Evolutionary conservation across 2,329 filamentous ascomycete genomes (phyloP), one percentile per base, ranked within the genome.

Genomic region (Hymenotorrendiella dingleyae): DNA sequence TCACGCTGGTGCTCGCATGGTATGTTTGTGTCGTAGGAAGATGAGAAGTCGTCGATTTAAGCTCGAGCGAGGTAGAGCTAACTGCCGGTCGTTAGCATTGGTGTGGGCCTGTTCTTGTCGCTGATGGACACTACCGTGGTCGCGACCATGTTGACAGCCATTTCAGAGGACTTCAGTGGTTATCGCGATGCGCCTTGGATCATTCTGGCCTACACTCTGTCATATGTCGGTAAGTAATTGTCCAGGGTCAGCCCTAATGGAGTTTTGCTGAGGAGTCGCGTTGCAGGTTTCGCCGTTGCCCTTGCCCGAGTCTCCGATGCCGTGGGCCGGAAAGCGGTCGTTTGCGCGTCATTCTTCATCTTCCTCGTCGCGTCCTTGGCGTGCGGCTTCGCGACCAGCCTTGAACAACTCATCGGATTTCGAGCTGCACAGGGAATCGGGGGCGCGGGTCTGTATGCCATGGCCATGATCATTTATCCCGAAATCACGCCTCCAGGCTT

Each of bases 341-440:
- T 38, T 1, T 28, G 12, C 24, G 9, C 19, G 10, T 10, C 40
- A 8, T 42, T 36, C 17, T 17, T 36, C 23, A 36, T 42, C 17
- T 42, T 42, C 20, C n/a, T 21, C 2, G 11, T 17, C n/a, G 21
- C 24, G 4, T 42, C 40, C 3, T 12, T 42, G 7, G 40, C 21
- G 11, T 29, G 40, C 26, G 40, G 40, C 17, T 29, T 42, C 3
- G 32, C 40, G 12, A n/a, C 9, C 11, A 29, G 10, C n/a, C 23
- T 42, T n/a, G 11, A 22, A 24, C 40, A 42, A n/a, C 26, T 42
- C 2, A 42, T 42, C 17, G 26, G 6, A 14, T 42, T 36, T 23
- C 17, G 40, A 32, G 19, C 33, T 9, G 6, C 32, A 7, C 40
- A 36, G 14, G 40, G 40, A 16, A 36, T 36, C 33, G 40, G 40